These are phyloP conservation scores for Quercus cerris DNA, from an alignment of 306 rosid species.

Conservation along the genomic window DNA sequence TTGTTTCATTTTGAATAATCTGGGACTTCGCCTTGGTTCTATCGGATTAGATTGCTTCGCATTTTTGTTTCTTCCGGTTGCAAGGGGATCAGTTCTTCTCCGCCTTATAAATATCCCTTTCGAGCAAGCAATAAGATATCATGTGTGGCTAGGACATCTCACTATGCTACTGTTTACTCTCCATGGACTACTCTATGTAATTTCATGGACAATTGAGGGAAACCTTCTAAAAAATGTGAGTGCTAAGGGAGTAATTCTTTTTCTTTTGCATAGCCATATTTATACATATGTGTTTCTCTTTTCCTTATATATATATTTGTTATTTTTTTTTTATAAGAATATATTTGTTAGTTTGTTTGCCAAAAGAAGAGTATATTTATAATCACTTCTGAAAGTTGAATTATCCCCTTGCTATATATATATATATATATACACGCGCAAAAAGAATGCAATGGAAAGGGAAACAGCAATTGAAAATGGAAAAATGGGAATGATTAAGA, in stretches of 20 bases:
- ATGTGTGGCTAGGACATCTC: conserved; percentile 96
- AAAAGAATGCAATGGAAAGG: not conserved
- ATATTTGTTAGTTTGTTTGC: not conserved
- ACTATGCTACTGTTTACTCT: conserved; percentile 79
- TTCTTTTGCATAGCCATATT: not conserved
- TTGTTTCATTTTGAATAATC: conserved; percentile 32
- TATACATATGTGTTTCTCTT: not conserved
- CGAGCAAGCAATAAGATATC: conserved; percentile 86
- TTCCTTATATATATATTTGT: not conserved
- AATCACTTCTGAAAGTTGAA: not conserved
- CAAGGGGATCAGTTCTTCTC: conserved; percentile 94
- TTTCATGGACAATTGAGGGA: conserved; percentile 69
- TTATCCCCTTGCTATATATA: not conserved
- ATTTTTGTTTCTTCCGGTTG: conserved; percentile 77
- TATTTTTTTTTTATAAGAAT: too few species aligned
- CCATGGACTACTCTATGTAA: conserved; percentile 66
- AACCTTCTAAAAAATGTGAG: conserved; percentile 49
- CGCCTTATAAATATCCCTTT: conserved; percentile 76
- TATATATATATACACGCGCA: too few species aligned
- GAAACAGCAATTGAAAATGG: not conserved
- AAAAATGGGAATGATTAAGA: not conserved
- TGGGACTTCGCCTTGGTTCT: conserved; percentile 65
- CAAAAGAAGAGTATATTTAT: not conserved
- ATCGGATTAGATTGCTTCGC: conserved; percentile 65
- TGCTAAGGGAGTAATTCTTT: conserved; percentile 21